phyloP scores from a whole-genome alignment of 2,329 filamentous ascomycete species.

The Trichoderma sp. region DNA sequence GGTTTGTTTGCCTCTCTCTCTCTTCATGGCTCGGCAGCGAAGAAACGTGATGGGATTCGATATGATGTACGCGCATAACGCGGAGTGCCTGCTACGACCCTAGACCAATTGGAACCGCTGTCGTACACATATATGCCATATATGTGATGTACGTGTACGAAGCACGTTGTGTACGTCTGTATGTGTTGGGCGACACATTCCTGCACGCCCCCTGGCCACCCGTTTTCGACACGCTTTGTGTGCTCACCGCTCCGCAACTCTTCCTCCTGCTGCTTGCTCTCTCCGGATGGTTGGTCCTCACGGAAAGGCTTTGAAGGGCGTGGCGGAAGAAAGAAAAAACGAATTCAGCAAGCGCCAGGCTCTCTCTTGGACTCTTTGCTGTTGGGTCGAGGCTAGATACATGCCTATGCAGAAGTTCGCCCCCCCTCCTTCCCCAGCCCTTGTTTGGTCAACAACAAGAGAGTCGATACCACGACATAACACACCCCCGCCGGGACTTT shows the following conservation, averaged over 20 bases:
- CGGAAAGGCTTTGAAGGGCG: too few relatives aligned
- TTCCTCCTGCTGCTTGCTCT: not conserved
- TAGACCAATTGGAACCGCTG: not conserved
- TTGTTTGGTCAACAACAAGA: too few relatives aligned
- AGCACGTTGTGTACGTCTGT: not conserved
- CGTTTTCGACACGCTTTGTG: constrained; percentile 6
- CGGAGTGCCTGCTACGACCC: not conserved
- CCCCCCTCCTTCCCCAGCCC: too few relatives aligned
- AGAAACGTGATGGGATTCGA: not conserved
- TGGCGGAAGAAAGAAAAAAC: too few relatives aligned
- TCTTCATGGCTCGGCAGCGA: not conserved
- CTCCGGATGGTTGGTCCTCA: too few relatives aligned
- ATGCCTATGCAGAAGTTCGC: too few relatives aligned
- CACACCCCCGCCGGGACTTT: too few relatives aligned
- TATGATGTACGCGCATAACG: not conserved
- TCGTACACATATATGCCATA: not conserved
- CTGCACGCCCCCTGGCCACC: not conserved
- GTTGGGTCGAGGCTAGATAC: too few relatives aligned
- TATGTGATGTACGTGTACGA: not conserved
- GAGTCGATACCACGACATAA: too few relatives aligned
- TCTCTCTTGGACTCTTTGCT: too few relatives aligned
- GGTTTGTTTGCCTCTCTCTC: not conserved
- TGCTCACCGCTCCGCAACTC: constrained; percentile 11
- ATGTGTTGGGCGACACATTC: constrained; percentile 24
- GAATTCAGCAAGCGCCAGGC: too few relatives aligned